Evolutionary conservation across 352 stramenopile species (phyloP), one percentile per base, ranked within the genome.

Genomic region (Blastocystis sp.): DNA sequence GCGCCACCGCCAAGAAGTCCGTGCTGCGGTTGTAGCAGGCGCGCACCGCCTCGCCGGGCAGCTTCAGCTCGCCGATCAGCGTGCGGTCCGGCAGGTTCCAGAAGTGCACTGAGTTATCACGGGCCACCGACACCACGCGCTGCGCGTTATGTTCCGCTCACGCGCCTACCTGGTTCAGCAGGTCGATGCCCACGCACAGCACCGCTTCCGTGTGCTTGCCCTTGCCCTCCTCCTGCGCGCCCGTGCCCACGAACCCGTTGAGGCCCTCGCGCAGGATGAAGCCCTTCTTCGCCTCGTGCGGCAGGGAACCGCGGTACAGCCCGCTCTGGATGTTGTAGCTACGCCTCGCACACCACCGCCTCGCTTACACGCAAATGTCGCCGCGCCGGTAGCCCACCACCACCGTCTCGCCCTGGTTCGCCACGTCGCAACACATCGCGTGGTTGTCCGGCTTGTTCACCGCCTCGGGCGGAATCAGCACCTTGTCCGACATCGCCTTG

Each of bases 261-360:
- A 84, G 61, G 1, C 57, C 52, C 74, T 68, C 2, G 19, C 24
- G 38, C 52, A 84, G n/a, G 0, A 68, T 42, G 45, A 84, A 88
- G 21, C 78, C 78, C n/a, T 78, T 78, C 78, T 88, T 88, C 1
- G 78, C 60, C 34, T 88, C 78, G 38, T 93, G 92, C 21, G 95
- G 95, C 89, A 94, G 98, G 28, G 93, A 95, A 7, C 95, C 95
- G 40, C 95, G 92, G 60, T 93, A 91, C 40, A 96, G 92, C 21
- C 95, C 95, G 45, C 93, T 97, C 90, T 98, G 95, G 87, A 98
- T 93, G 90, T 98, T 98, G 92, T 98, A 98, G 61, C 95, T 96
- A 91, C 95, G 97, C 40, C 97, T 92, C 11, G 92, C 92, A 65
- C 95, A 94, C 43, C 94, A 94, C n/a, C 93, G 87, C 48, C 92